A percentile compares a stretch with the other conserved stretches of the same genome.
These are phyloP conservation scores for Leccinum subrobustum DNA, from an alignment of 1,284 basidiomycete species.

Conservation along the genomic window DNA sequence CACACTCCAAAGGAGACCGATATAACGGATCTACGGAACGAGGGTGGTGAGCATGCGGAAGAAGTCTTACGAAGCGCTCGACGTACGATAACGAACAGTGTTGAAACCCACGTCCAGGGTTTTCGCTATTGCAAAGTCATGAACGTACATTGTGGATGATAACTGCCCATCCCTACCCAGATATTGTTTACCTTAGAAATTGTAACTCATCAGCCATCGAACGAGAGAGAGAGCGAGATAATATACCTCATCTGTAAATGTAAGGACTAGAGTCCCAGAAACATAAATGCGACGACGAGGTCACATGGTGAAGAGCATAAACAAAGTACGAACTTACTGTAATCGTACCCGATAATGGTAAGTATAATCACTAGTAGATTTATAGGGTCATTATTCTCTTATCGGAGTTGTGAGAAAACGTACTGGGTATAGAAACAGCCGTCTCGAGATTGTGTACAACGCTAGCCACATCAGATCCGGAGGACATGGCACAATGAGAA, in stretches of 20 bases:
- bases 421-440: not conserved
- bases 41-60: not conserved
- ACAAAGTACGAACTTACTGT: not conserved
- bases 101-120: not conserved
- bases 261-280: not conserved
- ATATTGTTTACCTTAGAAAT: not conserved
- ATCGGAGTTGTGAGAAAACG: not conserved
- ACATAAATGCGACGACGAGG: not conserved
- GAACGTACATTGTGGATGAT: not conserved
- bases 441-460: not conserved
- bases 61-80: not conserved
- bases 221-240: not conserved
- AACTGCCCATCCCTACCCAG: not conserved
- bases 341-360: not conserved
- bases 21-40: not conserved
- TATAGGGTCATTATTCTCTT: not conserved
- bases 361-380: not conserved
- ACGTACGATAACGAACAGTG: not conserved
- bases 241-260: not conserved
- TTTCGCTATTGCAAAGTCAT: not conserved
- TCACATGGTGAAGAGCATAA: not conserved
- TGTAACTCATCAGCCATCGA: not conserved
- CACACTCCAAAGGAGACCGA: not conserved
- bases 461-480: not conserved
- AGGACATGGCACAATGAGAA: not conserved